A percentile compares a stretch with the other conserved stretches of the same genome.
phyloP scores from a whole-genome alignment of 257 asterid species.

The Avicennia marina region DNA sequence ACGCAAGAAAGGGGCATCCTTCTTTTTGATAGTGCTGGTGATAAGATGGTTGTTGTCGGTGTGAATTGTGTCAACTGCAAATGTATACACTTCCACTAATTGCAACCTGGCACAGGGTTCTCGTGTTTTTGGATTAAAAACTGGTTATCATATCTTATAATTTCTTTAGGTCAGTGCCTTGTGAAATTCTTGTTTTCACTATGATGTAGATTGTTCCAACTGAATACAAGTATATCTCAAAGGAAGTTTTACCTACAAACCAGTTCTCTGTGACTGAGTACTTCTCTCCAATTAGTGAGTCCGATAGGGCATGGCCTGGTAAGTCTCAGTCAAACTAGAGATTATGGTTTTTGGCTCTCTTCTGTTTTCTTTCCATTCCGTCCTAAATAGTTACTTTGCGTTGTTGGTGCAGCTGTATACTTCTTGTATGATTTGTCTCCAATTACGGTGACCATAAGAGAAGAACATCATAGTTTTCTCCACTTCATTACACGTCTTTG shows the following conservation, averaged over 20 bases:
- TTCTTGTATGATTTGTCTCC: constrained; percentile 96
- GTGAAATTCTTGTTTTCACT: too few species aligned
- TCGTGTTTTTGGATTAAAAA: too few species aligned
- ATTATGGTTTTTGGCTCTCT: constrained; percentile 4
- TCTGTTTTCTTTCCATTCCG: constrained; percentile 5
- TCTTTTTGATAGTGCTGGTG: too few species aligned
- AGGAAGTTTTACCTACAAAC: constrained; percentile 81
- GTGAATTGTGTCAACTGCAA: too few species aligned
- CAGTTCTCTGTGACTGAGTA: constrained; percentile 96
- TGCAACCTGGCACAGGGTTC: too few species aligned
- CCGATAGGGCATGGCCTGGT: constrained; percentile 92
- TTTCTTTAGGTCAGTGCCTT: too few species aligned
- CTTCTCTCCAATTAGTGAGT: constrained; percentile 76
- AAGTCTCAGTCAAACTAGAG: constrained; percentile 21
- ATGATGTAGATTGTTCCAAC: constrained; percentile 96
- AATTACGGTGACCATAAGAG: constrained; percentile 90
- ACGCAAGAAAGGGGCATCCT: too few species aligned
- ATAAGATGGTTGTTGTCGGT: too few species aligned
- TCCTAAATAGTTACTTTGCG: background rate
- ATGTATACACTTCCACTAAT: too few species aligned
- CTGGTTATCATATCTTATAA: too few species aligned
- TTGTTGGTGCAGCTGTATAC: constrained; percentile 70
- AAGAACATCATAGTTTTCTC: constrained; percentile 97
- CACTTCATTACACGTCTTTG: constrained; percentile 96
- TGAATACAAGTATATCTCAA: constrained; percentile 80